These are phyloP conservation scores for Pseudonitzschia multistriata DNA, from an alignment of 108 stramenopile species.

Conservation along the genomic window DNA sequence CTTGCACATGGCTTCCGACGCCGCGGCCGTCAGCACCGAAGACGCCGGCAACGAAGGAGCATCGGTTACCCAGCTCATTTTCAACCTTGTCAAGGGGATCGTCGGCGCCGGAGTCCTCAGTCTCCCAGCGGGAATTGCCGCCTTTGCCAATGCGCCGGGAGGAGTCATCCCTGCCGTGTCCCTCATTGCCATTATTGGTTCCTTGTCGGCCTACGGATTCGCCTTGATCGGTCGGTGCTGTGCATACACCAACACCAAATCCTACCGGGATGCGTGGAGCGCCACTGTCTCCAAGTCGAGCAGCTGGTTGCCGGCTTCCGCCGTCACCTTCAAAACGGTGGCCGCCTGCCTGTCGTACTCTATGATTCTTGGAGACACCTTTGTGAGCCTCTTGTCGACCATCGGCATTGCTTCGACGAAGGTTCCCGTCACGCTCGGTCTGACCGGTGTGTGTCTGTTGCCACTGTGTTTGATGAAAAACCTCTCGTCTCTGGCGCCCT, in stretches of 20 bases:
- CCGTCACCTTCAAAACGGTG: conserved; percentile 88
- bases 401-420: conserved; percentile 68
- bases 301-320: conserved; percentile 79
- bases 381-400: conserved; percentile 66
- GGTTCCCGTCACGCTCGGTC: conserved; percentile 55
- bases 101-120: conserved; percentile 91
- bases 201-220: conserved; percentile 89
- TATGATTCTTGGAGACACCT: conserved; percentile 95
- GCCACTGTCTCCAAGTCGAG: conserved; percentile 68
- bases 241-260: conserved; percentile 75
- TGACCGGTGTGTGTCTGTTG: conserved; percentile 80
- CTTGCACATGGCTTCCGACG: conserved; percentile 22
- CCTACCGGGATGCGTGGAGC: conserved; percentile 93
- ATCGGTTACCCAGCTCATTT: conserved; percentile 54
- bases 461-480: conserved; percentile 93
- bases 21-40: conserved; percentile 46
- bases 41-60: conserved; percentile 43
- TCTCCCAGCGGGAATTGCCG: conserved; percentile 93
- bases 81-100: conserved; percentile 77
- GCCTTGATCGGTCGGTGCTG: conserved; percentile 85
- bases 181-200: conserved; percentile 80
- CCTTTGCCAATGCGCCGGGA: conserved; percentile 83
- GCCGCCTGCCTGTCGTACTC: conserved; percentile 86
- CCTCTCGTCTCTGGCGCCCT: conserved; percentile 80
- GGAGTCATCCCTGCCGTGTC: conserved; percentile 83